Evolutionary conservation across 2,329 filamentous ascomycete species (phyloP).

Genomic region (Rhexocercosporidium sp.): DNA sequence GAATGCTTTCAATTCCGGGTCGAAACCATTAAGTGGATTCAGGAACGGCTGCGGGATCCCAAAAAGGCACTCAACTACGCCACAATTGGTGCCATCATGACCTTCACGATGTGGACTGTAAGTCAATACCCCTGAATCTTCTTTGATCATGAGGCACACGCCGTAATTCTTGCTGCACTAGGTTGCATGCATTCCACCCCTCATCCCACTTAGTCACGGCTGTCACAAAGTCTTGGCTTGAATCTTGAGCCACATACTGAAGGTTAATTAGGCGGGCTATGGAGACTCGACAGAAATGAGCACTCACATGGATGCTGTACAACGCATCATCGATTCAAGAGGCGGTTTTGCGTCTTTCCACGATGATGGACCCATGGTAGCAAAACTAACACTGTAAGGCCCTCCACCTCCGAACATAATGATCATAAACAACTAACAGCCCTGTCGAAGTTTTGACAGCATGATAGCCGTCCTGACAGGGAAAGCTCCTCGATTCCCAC

Average conservation of each 20-base stretch:
- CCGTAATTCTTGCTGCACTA: not conserved
- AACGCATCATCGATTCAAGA: constrained; percentile 23
- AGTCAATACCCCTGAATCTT: constrained; percentile 3
- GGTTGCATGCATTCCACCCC: constrained; percentile 5
- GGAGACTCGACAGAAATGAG: constrained; percentile 23
- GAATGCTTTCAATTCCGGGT: constrained; percentile 28
- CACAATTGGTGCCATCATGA: constrained; percentile 28
- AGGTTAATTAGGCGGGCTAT: constrained; percentile 23
- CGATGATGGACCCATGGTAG: constrained; percentile 18
- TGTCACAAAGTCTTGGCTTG: constrained; percentile 3
- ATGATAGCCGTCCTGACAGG: constrained; percentile 28
- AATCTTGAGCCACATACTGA: not conserved
- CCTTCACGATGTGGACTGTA: constrained; percentile 31
- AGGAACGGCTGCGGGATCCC: constrained; percentile 17
- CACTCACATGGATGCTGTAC: constrained; percentile 27
- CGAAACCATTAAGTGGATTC: constrained; percentile 28
- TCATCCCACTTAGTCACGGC: constrained; percentile 10
- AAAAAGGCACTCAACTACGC: constrained; percentile 17
- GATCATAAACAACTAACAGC: not conserved
- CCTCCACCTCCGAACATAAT: not conserved
- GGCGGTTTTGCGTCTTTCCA: constrained; percentile 23
- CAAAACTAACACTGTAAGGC: constrained; percentile 25
- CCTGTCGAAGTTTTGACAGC: constrained; percentile 22
- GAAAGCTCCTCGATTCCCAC: constrained; percentile 22
- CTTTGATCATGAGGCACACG: not conserved